Base-by-base conservation (phyloP, 75 land plant species). In the Ceratopteris richardii region DNA sequence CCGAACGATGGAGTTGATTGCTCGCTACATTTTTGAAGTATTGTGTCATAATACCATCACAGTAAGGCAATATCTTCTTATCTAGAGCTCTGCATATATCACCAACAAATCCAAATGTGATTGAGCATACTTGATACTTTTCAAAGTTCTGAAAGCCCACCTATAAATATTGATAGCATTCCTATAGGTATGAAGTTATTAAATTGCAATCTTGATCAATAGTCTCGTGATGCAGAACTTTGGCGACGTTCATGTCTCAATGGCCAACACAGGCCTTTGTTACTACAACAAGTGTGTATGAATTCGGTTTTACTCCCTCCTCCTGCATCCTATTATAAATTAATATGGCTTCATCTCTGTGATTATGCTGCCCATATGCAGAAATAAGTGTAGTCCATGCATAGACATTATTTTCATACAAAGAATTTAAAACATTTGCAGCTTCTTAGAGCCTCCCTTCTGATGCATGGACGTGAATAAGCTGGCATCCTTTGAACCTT, bases 161-260 rank as follows among this genome's bases (percentile, higher is more conserved):
- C n/a, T n/a, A n/a, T n/a, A n/a, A n/a, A n/a, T n/a, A n/a, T n/a
- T n/a, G n/a, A n/a, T n/a, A n/a, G n/a, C n/a, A n/a, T n/a, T n/a
- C n/a, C n/a, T n/a, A n/a, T n/a, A n/a, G n/a, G n/a, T n/a, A n/a
- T n/a, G n/a, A n/a, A n/a, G n/a, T n/a, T n/a, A n/a, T n/a, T n/a
- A n/a, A 22, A 25, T 56, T 31, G 18, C 56, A 14, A 18, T 43
- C 29, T 1, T 27, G 17, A 6, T 39, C 40, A 42, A 57, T 30
- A 27, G 54, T 44, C 17, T 41, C 48, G 29, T 17, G 10, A 43
- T 65, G 67, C 5, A 65, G 11, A 24, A 44, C 50, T 24, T 44
- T 65, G 0, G 44, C 67, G n/a, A n/a, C n/a, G n/a, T n/a, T 40
- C 14, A 14, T 40, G 42, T 10, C 14, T 10, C 9, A 40, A 10